Percentiles rank a stretch among this genome's conserved stretches.
Conservation (phyloP, 2,329 filamentous ascomycete species). For the Fusarium solani-melongenae region DNA sequence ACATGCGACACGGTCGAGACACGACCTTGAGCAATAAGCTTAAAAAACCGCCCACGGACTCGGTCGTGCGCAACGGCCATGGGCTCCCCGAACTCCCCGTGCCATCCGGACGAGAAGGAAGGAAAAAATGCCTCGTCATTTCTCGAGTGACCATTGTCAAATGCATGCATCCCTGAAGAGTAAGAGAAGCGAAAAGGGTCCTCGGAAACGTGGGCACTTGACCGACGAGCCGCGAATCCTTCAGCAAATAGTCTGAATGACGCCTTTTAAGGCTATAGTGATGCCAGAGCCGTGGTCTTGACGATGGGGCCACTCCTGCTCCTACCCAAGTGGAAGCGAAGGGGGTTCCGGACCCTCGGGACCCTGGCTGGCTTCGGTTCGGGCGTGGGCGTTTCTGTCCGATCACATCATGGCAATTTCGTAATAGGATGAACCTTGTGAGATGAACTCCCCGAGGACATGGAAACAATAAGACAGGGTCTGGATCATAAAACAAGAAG, state of each 20-base stretch:
- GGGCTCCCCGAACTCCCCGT: constrained; percentile 32
- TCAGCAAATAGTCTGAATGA: constrained; percentile 21
- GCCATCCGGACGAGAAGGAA: background rate
- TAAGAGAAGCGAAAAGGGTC: background rate
- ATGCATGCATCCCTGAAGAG: background rate
- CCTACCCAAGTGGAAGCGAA: background rate
- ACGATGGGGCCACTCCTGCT: constrained; percentile 22
- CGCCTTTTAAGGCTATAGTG: constrained; percentile 32
- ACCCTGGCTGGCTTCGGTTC: background rate
- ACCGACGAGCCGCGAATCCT: constrained; percentile 28
- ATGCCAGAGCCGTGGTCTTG: constrained; percentile 24
- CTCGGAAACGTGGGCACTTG: background rate
- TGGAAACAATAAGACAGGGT: background rate
- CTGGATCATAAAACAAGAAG: background rate
- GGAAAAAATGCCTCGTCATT: background rate
- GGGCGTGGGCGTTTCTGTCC: background rate
- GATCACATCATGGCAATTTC: constrained; percentile 18
- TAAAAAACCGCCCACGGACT: constrained; percentile 16
- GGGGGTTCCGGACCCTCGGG: constrained; percentile 16
- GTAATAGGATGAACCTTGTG: background rate
- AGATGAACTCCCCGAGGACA: constrained; percentile 18
- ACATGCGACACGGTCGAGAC: background rate
- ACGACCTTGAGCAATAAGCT: constrained; percentile 33
- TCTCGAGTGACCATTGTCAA: background rate
- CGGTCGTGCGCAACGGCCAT: background rate